Conservation (phyloP, 2,329 filamentous ascomycete species). For the Dactylellina leptospora region DNA sequence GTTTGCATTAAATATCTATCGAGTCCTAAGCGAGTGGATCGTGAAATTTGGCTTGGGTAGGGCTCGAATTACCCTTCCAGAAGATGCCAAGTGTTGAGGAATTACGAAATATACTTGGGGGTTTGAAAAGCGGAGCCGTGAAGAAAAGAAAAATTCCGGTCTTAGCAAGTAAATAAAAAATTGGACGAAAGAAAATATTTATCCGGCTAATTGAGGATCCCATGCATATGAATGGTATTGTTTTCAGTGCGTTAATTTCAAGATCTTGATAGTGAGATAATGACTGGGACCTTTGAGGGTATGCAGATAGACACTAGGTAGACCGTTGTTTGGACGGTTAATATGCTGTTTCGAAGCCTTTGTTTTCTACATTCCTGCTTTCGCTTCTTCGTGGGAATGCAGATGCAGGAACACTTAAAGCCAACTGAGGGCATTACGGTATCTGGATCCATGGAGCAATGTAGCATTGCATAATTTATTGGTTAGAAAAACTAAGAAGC, state of each 20-base stretch:
- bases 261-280: constrained; percentile 26
- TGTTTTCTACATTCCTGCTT: not conserved
- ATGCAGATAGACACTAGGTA: constrained; percentile 37
- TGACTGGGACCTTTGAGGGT: constrained; percentile 13
- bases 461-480: constrained; percentile 30
- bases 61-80: constrained; percentile 52
- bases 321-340: constrained; percentile 44
- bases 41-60: constrained; percentile 39
- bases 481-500: constrained; percentile 26
- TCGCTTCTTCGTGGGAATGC: constrained; percentile 39
- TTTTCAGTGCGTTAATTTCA: constrained; percentile 41
- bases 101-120: constrained; percentile 28
- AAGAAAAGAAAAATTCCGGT: not conserved
- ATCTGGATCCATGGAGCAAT: constrained; percentile 39
- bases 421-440: constrained; percentile 19
- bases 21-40: constrained; percentile 51
- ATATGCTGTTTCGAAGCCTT: constrained; percentile 37
- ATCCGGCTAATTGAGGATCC: constrained; percentile 42
- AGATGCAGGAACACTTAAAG: constrained; percentile 49
- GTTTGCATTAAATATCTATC: constrained; percentile 48
- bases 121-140: constrained; percentile 3
- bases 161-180: constrained; percentile 4
- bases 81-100: constrained; percentile 50
- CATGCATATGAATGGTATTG: constrained; percentile 37
- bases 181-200: constrained; percentile 37